Base-by-base conservation (phyloP, 208 protist genomes). In the Trypanosoma conorhini region DNA sequence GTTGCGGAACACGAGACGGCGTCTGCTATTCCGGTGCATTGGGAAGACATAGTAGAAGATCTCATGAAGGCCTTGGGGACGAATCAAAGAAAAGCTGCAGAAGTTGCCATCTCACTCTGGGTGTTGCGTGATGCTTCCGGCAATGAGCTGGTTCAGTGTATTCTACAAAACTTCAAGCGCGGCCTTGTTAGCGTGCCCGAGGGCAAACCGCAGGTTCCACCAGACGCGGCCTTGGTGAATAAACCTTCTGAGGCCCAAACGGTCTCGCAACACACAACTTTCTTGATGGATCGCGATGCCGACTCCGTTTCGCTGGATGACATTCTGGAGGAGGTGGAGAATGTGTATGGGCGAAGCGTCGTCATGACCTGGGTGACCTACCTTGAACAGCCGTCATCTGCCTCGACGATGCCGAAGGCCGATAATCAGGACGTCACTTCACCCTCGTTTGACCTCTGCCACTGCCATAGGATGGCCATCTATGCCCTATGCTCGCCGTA, bases 141-240 rank as follows among this genome's bases (percentile, higher is more conserved):
- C 42, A 72, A 82, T 46, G 88, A 96, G 78, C 73, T 96, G 44
- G 69, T 96, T 70, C 70, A 87, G 58, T 92, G 82, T 82, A 80
- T 92, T 56, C 65, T 96, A 30, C 91, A 94, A 68, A 70, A 87
- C 51, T 83, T 82, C 12, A 21, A 26, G n/a, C 13, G 13, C 48
- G 0, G 22, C 2, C 33, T 44, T 24, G 28, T 31, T 42, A 13
- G 80, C 85, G 61, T 75, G 75, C 17, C 64, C 67, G 13, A 26
- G 44, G 40, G 24, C 78, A 44, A 68, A 80, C 31, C 61, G 67
- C 10, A 76, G 69, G 61, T 60, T 33, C 9, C 42, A 31, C 8
- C 24, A 42, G 62, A 42, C 50, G 17, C 24, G 24, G 52, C 28
- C n/a, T 59, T 21, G 8, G 31, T 35, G 30, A 62, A 62, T 28